phyloP scores from a whole-genome alignment of 257 asterid species.

The Penstemon eatonii region DNA sequence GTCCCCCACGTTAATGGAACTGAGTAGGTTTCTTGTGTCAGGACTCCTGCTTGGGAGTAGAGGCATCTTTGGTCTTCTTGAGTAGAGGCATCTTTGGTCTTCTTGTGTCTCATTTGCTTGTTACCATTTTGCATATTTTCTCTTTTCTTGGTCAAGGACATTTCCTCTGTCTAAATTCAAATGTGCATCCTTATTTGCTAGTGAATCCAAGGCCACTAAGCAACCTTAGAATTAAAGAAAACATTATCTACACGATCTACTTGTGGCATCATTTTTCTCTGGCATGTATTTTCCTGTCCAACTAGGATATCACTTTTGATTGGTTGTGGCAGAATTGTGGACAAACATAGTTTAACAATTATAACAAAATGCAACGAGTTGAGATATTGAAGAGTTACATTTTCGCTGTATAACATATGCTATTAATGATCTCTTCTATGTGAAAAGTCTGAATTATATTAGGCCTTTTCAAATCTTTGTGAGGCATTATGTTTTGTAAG shows the following conservation, averaged over 20 bases:
- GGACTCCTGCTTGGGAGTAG: not conserved
- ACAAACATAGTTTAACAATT: not conserved
- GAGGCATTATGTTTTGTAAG: no score
- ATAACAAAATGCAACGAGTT: no score
- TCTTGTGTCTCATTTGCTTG: not conserved
- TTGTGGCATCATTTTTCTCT: slow-evolving; percentile 15
- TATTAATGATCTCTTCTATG: not conserved
- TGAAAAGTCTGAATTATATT: slow-evolving; percentile 3
- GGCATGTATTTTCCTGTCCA: not conserved
- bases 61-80: not conserved
- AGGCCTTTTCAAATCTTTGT: no score
- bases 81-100: not conserved
- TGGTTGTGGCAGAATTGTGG: not conserved
- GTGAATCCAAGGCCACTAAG: not conserved
- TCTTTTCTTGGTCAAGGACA: not conserved
- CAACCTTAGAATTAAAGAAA: not conserved
- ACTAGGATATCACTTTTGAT: slow-evolving; percentile 6
- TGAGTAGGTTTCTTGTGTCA: not conserved
- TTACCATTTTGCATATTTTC: no score
- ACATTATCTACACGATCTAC: not conserved
- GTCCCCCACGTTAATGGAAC: slow-evolving; percentile 19
- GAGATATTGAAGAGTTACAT: not conserved
- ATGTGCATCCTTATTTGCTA: not conserved
- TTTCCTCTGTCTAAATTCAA: not conserved
- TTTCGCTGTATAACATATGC: not conserved